Evolutionary conservation across 139 green algal species (phyloP), one percentile per base, ranked within the genome.

Genomic region (Trebouxia sp.): DNA sequence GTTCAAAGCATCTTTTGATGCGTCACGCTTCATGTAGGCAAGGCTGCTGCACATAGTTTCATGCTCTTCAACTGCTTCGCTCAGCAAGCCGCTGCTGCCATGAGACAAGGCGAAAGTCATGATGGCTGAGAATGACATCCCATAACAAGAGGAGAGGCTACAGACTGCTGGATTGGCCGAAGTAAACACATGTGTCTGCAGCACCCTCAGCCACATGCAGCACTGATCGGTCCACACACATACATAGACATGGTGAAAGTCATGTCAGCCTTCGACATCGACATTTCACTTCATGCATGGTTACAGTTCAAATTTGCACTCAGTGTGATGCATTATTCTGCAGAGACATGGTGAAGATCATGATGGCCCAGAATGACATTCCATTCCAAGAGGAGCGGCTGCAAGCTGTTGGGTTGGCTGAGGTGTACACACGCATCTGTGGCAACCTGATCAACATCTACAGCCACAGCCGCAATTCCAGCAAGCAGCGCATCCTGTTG

Each of bases 401-500:
- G 62, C 62, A 72, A 26, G 62, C 62, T 45, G 62, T 72, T 12
- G 62, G 62, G 6, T 72, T 72, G 14, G 62, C 62, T 0, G 62
- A 78, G 76, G 76, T 86, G 11, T 87, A 84, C 65, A 43, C 78
- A 28, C 85, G 90, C 69, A 84, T 91, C 85, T 88, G 78, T 55
- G 81, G 80, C 83, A 93, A 93, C 77, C 87, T 93, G 62, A 39
- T 87, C 41, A 70, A 83, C 82, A 85, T 93, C 26, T 89, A 92
- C 75, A 83, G 80, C 48, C 81, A 43, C 70, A 75, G 58, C 53
- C 80, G 53, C 1, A 50, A 53, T 22, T 42, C 70, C 20, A 69
- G 65, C 47, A n/a, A 30, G 26, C 48, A 47, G 41, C 11, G 79
- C 28, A 87, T 82, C 48, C 65, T 65, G 28, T 38, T 76, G 24